Conservation (phyloP, 441 rosid genomes). For the Adansonia madagascariensis region DNA sequence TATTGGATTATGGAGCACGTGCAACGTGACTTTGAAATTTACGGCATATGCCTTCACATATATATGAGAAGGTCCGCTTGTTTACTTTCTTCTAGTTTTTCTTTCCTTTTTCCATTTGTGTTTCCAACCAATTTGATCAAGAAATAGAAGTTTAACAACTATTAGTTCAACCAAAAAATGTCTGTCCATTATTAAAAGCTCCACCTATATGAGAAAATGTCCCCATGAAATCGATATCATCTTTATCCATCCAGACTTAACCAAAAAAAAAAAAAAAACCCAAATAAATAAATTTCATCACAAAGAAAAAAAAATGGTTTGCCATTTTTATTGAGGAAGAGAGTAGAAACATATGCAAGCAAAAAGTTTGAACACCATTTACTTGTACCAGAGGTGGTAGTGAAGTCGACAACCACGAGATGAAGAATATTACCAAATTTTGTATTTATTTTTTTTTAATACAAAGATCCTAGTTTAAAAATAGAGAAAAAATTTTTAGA, state of each 20-base stretch:
- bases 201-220: neutral
- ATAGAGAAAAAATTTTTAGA: no score
- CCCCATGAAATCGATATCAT: neutral
- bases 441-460: neutral
- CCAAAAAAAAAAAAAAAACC: no score
- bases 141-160: neutral
- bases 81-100: neutral
- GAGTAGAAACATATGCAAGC: neutral
- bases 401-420: neutral
- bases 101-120: neutral
- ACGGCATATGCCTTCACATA: neutral
- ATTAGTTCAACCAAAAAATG: neutral
- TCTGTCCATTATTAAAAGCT: constrained; percentile 1
- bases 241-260: neutral
- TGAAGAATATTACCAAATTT: neutral
- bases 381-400: neutral
- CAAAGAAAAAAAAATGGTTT: neutral
- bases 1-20: neutral
- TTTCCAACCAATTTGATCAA: neutral
- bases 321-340: neutral
- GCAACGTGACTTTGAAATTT: neutral
- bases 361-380: neutral
- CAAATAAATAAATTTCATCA: no score
- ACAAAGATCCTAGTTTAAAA: no score
- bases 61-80: neutral